Conservation (phyloP, 2,329 filamentous ascomycete species). For the Aspergillus terreus region DNA sequence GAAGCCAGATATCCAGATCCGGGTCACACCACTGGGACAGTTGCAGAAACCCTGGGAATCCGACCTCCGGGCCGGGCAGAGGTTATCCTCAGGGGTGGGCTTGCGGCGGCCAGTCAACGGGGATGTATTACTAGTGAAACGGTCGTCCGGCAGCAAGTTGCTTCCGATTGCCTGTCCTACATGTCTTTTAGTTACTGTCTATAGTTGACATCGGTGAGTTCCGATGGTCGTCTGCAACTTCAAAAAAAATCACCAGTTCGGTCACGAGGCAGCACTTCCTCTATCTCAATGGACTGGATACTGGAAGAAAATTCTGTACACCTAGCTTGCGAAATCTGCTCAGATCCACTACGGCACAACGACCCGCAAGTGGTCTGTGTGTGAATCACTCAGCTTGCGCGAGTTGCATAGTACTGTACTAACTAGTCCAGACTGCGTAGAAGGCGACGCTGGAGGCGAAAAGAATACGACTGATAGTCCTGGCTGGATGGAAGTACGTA, state of each 20-base stretch:
- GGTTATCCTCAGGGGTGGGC: not conserved
- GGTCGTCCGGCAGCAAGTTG: no score
- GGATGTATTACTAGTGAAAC: not conserved
- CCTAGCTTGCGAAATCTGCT: not conserved
- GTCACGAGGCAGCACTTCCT: not conserved
- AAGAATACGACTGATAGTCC: not conserved
- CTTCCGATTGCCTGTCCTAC: no score
- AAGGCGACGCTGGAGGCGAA: not conserved
- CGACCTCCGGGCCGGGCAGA: conserved; percentile 12
- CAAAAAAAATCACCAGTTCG: conserved; percentile 4
- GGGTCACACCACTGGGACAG: conserved; percentile 17
- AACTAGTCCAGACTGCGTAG: no score
- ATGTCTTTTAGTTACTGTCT: no score
- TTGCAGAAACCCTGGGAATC: conserved; percentile 10
- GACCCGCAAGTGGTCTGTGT: conserved; percentile 3
- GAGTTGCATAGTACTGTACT: not conserved
- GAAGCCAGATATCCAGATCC: conserved; percentile 5
- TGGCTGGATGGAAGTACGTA: not conserved
- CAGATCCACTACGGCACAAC: conserved; percentile 1
- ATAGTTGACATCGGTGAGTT: not conserved
- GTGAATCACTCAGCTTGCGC: not conserved
- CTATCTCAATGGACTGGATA: no score
- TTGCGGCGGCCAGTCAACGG: not conserved
- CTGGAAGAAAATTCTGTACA: not conserved
- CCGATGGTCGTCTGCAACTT: not conserved